These are phyloP conservation scores for Coemansia sp. DNA, from an alignment of 192 early-diverging fungal species.

Conservation along the genomic window DNA sequence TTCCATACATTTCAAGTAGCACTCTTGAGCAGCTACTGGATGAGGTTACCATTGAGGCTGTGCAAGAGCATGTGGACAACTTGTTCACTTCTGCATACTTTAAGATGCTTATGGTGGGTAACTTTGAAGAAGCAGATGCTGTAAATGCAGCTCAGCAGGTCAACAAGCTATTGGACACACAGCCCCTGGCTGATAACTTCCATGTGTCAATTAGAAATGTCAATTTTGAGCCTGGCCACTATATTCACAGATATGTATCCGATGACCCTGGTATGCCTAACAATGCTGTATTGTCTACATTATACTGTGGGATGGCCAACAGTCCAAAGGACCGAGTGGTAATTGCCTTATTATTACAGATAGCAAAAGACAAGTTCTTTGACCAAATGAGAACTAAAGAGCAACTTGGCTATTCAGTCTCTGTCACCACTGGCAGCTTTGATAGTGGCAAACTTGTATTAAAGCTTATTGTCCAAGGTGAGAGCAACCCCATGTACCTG, in stretches of 20 bases:
- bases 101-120: constrained; percentile 79
- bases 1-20: not conserved
- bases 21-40: not conserved
- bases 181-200: constrained; percentile 40
- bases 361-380: constrained; percentile 78
- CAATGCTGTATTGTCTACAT: constrained; percentile 71
- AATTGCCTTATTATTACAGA: constrained; percentile 64
- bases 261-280: constrained; percentile 75
- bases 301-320: constrained; percentile 70
- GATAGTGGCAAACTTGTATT: constrained; percentile 16
- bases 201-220: not conserved
- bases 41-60: not conserved
- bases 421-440: not conserved
- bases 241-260: constrained; percentile 7
- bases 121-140: constrained; percentile 64
- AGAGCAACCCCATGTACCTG: constrained; percentile 70
- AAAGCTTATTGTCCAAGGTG: constrained; percentile 77
- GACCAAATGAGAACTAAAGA: constrained; percentile 87
- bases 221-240: constrained; percentile 21
- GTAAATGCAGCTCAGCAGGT: constrained; percentile 55
- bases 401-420: constrained; percentile 64
- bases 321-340: constrained; percentile 56
- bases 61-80: not conserved
- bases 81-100: constrained; percentile 47
- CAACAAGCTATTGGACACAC: constrained; percentile 54